Conservation (phyloP, 441 rosid species). For the Pelargonium australe region DNA sequence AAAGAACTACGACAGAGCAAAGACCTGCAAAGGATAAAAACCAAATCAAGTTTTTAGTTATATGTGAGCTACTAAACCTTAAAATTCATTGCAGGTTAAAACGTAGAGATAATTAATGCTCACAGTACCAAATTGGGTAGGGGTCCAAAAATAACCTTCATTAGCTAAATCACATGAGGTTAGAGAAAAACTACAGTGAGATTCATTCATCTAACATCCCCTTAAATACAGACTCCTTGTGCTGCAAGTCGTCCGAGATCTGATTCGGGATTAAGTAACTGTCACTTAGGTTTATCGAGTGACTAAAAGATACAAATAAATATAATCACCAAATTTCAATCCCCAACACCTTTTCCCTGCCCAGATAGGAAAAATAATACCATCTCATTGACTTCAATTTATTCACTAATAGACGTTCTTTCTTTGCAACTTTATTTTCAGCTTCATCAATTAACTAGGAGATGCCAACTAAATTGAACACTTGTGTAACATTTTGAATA, state of each 20-base stretch:
- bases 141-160: background rate
- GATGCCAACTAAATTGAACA: conserved; percentile 5
- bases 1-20: conserved; percentile 17
- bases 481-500: background rate
- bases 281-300: background rate
- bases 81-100: conserved; percentile 8
- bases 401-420: background rate
- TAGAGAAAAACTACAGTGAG: background rate
- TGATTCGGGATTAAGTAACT: background rate
- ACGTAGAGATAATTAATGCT: conserved; percentile 4
- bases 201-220: background rate
- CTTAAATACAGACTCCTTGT: conserved; percentile 1
- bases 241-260: background rate
- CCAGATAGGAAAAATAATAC: background rate
- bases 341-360: background rate
- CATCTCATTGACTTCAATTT: background rate
- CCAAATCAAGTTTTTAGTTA: background rate
- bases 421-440: conserved; percentile 1
- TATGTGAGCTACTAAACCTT: background rate
- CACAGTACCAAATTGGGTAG: conserved; percentile 6
- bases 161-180: background rate
- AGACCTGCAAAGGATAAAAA: conserved; percentile 41
- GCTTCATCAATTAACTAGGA: conserved; percentile 5
- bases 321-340: background rate
- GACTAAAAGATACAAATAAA: conserved; percentile 2